Conservation (phyloP, 768 basidiomycete genomes). For the Termitomyces sp. region DNA sequence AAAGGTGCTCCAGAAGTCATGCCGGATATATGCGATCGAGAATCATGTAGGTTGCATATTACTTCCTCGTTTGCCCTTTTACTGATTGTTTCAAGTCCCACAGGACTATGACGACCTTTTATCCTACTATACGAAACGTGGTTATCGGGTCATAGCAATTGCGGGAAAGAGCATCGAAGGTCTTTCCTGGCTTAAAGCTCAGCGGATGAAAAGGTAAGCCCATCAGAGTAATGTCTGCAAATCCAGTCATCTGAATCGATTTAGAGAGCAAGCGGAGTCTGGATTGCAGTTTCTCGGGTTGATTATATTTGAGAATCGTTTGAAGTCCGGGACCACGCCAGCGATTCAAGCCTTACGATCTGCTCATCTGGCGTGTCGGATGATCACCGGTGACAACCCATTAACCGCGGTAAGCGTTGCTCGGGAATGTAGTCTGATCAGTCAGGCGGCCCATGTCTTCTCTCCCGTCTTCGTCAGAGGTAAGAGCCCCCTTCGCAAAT, state of each 20-base stretch:
- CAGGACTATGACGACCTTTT: slow-evolving; percentile 94
- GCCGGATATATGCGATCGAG: slow-evolving; percentile 87
- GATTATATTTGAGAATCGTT: slow-evolving; percentile 96
- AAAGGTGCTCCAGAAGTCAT: slow-evolving; percentile 99
- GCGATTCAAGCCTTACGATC: slow-evolving; percentile 84
- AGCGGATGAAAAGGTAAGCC: slow-evolving; percentile 85
- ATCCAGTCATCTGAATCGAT: slow-evolving; percentile 1
- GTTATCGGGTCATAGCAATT: slow-evolving; percentile 96
- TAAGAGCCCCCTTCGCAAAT: slow-evolving; percentile 17
- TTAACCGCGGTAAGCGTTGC: slow-evolving; percentile 97
- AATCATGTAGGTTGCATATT: slow-evolving; percentile 67
- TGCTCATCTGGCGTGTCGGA: slow-evolving; percentile 90
- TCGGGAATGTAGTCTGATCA: slow-evolving; percentile 86
- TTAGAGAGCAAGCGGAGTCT: slow-evolving; percentile 93
- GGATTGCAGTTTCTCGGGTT: slow-evolving; percentile 88
- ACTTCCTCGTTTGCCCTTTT: neutral
- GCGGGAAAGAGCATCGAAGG: slow-evolving; percentile 95
- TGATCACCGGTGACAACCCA: slow-evolving; percentile 98
- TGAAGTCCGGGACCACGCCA: slow-evolving; percentile 88
- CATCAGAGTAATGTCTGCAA: neutral
- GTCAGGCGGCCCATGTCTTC: slow-evolving; percentile 86
- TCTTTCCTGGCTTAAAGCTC: slow-evolving; percentile 94
- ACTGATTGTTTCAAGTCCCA: slow-evolving; percentile 58
- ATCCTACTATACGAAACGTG: slow-evolving; percentile 94
- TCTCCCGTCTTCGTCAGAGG: slow-evolving; percentile 76